Percentiles rank a stretch among this genome's conserved stretches.
phyloP scores from a whole-genome alignment of 2,329 filamentous ascomycete species.

The Ascochyta koolunga region DNA sequence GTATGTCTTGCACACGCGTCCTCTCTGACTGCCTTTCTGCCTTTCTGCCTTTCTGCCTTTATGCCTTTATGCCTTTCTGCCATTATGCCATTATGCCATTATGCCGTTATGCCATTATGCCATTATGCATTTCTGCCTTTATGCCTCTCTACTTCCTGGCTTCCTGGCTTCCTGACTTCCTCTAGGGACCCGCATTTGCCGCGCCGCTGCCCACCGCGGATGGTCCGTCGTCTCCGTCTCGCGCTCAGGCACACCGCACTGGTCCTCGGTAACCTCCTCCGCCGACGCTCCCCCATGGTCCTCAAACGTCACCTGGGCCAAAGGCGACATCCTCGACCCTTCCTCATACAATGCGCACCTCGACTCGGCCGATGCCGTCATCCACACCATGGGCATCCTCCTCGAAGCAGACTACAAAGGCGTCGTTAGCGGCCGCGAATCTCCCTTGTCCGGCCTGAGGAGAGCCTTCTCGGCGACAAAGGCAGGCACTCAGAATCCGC shows the following conservation, averaged over 20 bases:
- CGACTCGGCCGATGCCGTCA: slow-evolving; percentile 78
- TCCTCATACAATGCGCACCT: slow-evolving; percentile 79
- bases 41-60: too few species aligned
- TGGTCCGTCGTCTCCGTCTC: slow-evolving; percentile 95
- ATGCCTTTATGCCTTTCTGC: too few species aligned
- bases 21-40: too few species aligned
- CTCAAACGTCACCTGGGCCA: slow-evolving; percentile 81
- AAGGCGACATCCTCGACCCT: slow-evolving; percentile 85
- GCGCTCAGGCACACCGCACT: slow-evolving; percentile 89
- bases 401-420: slow-evolving; percentile 98
- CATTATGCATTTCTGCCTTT: too few species aligned
- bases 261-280: slow-evolving; percentile 79
- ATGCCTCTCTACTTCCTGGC: too few species aligned
- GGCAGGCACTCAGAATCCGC: slow-evolving; percentile 68
- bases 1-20: too few species aligned
- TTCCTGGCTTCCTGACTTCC: too few species aligned
- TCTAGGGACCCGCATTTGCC: slow-evolving; percentile 80
- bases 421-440: slow-evolving; percentile 81
- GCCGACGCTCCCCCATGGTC: slow-evolving; percentile 78
- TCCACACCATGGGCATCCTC: slow-evolving; percentile 95
- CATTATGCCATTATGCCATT: too few species aligned
- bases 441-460: slow-evolving; percentile 76
- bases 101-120: too few species aligned
- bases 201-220: slow-evolving; percentile 79
- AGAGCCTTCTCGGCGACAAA: slow-evolving; percentile 76